Evolutionary conservation across 2,329 filamentous ascomycete species (phyloP).

Genomic region (Aspergillus pseudoterreus): DNA sequence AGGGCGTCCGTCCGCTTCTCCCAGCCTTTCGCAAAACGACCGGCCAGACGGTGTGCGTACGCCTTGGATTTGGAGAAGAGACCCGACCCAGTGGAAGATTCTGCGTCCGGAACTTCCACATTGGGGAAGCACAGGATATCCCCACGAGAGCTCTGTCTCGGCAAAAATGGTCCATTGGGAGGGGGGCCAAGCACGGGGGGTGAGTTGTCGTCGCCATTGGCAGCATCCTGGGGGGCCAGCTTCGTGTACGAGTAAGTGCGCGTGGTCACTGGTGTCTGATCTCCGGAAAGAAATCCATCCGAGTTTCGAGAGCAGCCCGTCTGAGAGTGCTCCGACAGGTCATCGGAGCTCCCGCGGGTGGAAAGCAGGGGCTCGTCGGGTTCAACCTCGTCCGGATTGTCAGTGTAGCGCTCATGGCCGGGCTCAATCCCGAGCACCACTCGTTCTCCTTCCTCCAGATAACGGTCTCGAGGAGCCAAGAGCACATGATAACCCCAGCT

Average conservation of each 20-base stretch:
- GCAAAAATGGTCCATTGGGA: slow-evolving; percentile 33
- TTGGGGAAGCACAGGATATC: slow-evolving; percentile 59
- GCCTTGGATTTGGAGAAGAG: slow-evolving; percentile 26
- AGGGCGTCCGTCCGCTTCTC: slow-evolving; percentile 21
- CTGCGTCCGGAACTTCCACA: slow-evolving; percentile 28
- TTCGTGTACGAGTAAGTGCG: slow-evolving; percentile 35
- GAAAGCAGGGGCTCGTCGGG: slow-evolving; percentile 35
- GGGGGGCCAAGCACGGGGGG: slow-evolving; percentile 27
- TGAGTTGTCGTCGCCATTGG: slow-evolving; percentile 16
- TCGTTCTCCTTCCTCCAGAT: slow-evolving; percentile 40
- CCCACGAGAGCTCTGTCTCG: slow-evolving; percentile 42
- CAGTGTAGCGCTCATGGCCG: slow-evolving; percentile 39
- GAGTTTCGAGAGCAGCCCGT: slow-evolving; percentile 12
- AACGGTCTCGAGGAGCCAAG: slow-evolving; percentile 72
- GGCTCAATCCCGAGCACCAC: slow-evolving; percentile 33
- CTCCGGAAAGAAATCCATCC: slow-evolving; percentile 33
- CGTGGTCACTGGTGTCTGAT: slow-evolving; percentile 37
- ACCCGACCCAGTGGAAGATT: slow-evolving; percentile 25
- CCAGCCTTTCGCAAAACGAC: slow-evolving; percentile 17
- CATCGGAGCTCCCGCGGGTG: slow-evolving; percentile 27
- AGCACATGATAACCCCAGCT: slow-evolving; percentile 97
- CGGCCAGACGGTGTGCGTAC: slow-evolving; percentile 16
- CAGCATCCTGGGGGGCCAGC: slow-evolving; percentile 20
- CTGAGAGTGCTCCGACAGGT: slow-evolving; percentile 13
- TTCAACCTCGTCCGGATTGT: slow-evolving; percentile 36